These are phyloP conservation scores for Apiotrichum brassicae DNA, from an alignment of 1,284 basidiomycete species.

Conservation along the genomic window DNA sequence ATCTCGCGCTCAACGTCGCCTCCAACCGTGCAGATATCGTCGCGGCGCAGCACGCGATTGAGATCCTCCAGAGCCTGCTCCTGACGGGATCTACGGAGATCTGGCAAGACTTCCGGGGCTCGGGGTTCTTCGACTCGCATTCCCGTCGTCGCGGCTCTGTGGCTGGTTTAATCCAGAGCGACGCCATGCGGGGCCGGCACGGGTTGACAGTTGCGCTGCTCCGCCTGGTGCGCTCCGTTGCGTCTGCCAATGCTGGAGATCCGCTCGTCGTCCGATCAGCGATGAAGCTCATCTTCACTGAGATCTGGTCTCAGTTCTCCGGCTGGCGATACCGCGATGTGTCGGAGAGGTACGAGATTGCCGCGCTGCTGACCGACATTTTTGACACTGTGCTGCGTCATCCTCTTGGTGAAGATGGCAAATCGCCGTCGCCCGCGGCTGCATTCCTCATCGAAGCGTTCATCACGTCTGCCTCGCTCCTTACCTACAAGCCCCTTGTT, in stretches of 20 bases:
- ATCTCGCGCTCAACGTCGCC: constrained; percentile 25
- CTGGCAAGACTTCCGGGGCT: constrained; percentile 30
- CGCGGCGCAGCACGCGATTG: constrained; percentile 24
- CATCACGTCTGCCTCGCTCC: constrained; percentile 28
- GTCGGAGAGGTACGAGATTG: constrained; percentile 31
- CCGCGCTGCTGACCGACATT: constrained; percentile 21
- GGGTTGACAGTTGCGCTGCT: constrained; percentile 29
- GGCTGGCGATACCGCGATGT: constrained; percentile 37
- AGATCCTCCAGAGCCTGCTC: constrained; percentile 31
- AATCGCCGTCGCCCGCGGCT: constrained; percentile 22
- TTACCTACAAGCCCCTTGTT: constrained; percentile 38
- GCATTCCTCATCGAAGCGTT: constrained; percentile 31
- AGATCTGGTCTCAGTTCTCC: constrained; percentile 35
- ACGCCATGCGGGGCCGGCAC: constrained; percentile 30
- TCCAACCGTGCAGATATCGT: constrained; percentile 12
- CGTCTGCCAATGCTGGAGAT: constrained; percentile 15
- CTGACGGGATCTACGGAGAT: constrained; percentile 21
- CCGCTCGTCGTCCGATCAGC: constrained; percentile 28
- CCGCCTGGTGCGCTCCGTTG: constrained; percentile 31
- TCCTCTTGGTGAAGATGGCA: constrained; percentile 21
- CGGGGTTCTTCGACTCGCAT: constrained; percentile 34
- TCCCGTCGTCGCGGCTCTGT: constrained; percentile 27
- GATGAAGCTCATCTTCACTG: constrained; percentile 28
- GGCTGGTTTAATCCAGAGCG: constrained; percentile 25
- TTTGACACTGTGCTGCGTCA: constrained; percentile 31